phyloP scores from a whole-genome alignment of 805 yeast genomes.

The Cephaloascus albidus region DNA sequence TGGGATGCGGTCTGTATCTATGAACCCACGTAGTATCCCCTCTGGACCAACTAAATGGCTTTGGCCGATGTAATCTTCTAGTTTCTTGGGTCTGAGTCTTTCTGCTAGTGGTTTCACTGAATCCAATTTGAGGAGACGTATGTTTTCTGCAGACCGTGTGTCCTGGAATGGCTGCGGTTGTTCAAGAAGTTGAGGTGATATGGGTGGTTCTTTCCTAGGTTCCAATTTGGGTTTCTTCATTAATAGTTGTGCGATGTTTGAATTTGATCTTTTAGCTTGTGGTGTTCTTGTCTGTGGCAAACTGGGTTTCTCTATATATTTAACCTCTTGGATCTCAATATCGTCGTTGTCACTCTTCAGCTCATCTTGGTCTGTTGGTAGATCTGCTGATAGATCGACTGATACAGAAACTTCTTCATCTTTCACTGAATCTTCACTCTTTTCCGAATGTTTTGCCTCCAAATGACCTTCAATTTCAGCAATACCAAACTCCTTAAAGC shows the following conservation, averaged over 20 bases:
- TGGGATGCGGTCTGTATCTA: conserved; percentile 60
- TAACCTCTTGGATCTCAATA: neutral
- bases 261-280: too few relatives aligned
- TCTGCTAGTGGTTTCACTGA: conserved; percentile 56
- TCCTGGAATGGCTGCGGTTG: neutral
- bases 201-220: too few relatives aligned
- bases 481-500: neutral
- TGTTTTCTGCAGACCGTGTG: neutral
- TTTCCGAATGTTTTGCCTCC: neutral
- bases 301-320: too few relatives aligned
- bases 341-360: neutral
- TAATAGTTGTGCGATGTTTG: too few relatives aligned
- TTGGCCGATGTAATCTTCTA: conserved; percentile 80
- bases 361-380: neutral
- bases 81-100: conserved; percentile 62
- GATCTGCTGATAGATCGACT: too few relatives aligned
- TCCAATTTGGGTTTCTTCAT: neutral
- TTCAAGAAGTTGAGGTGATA: neutral
- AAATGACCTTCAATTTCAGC: neutral
- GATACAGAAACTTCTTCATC: too few relatives aligned
- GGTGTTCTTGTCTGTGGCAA: too few relatives aligned
- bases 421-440: neutral
- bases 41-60: conserved; percentile 56
- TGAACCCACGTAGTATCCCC: conserved; percentile 60
- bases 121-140: neutral